A percentile compares a stretch with the other conserved stretches of the same genome.
Conservation (phyloP, 352 stramenopile species). For the Globisporangium okanoganense region DNA sequence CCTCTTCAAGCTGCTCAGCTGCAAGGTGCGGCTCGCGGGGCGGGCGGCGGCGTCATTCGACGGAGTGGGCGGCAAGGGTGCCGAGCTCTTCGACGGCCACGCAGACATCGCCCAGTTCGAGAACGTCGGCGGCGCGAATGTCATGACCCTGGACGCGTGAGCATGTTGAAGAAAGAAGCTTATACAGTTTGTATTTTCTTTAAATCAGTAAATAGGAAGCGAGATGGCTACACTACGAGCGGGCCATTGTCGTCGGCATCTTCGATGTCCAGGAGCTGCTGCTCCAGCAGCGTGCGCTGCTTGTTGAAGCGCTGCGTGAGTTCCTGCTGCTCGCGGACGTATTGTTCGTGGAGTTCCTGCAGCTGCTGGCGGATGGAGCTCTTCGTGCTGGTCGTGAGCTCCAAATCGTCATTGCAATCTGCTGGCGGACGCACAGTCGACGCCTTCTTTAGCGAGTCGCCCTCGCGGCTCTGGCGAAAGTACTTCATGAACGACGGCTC, state of each 20-base stretch:
- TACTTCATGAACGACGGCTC: slow-evolving; percentile 87
- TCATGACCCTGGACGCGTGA: slow-evolving; percentile 79
- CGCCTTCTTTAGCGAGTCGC: slow-evolving; percentile 22
- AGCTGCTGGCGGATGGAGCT: slow-evolving; percentile 40
- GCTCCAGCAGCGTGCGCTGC: slow-evolving; percentile 45
- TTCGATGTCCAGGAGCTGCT: slow-evolving; percentile 36
- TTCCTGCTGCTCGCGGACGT: slow-evolving; percentile 34
- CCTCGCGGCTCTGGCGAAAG: slow-evolving; percentile 33
- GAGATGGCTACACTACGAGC: slow-evolving; percentile 12
- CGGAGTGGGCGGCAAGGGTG: slow-evolving; percentile 17
- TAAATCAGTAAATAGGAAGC: not conserved
- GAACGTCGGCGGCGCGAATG: slow-evolving; percentile 70
- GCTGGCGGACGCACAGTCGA: slow-evolving; percentile 14
- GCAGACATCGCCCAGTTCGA: slow-evolving; percentile 76
- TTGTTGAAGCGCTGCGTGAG: slow-evolving; percentile 39
- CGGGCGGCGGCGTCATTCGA: slow-evolving; percentile 13
- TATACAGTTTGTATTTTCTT: not conserved
- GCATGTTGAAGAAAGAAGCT: not conserved
- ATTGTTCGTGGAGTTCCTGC: slow-evolving; percentile 48
- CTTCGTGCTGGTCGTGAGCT: slow-evolving; percentile 13
- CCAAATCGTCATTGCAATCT: not conserved
- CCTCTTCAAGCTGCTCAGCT: slow-evolving; percentile 73
- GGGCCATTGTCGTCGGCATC: slow-evolving; percentile 1
- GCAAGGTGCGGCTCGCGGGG: slow-evolving; percentile 68
- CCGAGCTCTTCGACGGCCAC: slow-evolving; percentile 56